Conservation (phyloP, 495 filamentous ascomycete species). For the Tuber calosporum region DNA sequence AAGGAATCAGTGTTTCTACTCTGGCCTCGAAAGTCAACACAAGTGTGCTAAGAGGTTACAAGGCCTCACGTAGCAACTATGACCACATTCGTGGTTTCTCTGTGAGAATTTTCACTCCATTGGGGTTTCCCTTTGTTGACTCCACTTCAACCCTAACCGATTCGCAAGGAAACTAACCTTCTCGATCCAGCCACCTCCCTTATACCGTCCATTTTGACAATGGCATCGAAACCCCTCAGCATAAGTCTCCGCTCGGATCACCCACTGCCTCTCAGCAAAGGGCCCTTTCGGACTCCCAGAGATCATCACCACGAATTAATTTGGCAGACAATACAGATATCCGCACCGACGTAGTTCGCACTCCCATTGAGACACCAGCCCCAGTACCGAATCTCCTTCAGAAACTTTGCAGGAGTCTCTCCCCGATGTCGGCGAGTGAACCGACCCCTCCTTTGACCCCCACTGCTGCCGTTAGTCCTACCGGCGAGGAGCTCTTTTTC, state of each 20-base stretch:
- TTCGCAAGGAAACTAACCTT: slow-evolving; percentile 18
- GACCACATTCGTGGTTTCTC: slow-evolving; percentile 77
- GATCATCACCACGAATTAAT: slow-evolving; percentile 37
- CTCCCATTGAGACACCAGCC: slow-evolving; percentile 33
- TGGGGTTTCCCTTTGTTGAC: slow-evolving; percentile 2
- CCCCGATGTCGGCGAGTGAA: slow-evolving; percentile 45
- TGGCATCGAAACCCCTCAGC: slow-evolving; percentile 42
- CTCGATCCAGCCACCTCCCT: slow-evolving; percentile 64
- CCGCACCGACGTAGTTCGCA: background rate
- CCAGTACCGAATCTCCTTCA: slow-evolving; percentile 42
- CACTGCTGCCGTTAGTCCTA: slow-evolving; percentile 42
- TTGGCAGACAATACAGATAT: background rate
- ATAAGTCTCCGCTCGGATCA: slow-evolving; percentile 37
- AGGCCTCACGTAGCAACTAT: slow-evolving; percentile 47
- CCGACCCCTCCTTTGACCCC: slow-evolving; percentile 41
- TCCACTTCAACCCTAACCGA: slow-evolving; percentile 14
- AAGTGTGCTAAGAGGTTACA: slow-evolving; percentile 12
- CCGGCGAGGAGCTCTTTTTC: slow-evolving; percentile 45
- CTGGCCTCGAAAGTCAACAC: slow-evolving; percentile 24
- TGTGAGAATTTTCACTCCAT: slow-evolving; percentile 52
- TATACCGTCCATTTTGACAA: slow-evolving; percentile 72
- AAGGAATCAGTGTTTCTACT: background rate
- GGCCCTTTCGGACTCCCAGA: slow-evolving; percentile 44
- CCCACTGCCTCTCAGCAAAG: slow-evolving; percentile 24
- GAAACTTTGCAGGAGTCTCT: slow-evolving; percentile 42